These are phyloP conservation scores for Protea cynaroides DNA, from an alignment of 164 flowering plant genomes.

Conservation along the genomic window DNA sequence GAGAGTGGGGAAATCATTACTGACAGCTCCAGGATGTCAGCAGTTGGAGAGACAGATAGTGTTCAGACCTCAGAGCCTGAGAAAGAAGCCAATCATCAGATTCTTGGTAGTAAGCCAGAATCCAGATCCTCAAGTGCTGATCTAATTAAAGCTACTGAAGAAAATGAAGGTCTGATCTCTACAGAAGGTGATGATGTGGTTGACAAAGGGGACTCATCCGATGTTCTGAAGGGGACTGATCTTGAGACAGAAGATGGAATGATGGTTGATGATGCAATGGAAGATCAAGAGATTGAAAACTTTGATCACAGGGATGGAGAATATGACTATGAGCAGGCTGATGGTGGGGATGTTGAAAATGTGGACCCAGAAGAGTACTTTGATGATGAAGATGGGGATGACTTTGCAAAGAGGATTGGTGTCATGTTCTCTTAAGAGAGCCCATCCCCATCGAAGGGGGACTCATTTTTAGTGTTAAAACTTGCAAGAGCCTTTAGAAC, in stretches of 20 bases:
- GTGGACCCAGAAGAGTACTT: constrained; percentile 43
- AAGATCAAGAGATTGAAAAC: constrained; percentile 29
- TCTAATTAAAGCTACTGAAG: constrained; percentile 5
- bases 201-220: constrained; percentile 18
- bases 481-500: too few species aligned
- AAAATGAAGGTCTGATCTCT: constrained; percentile 10
- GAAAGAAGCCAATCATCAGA: constrained; percentile 14
- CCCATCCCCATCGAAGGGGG: background rate
- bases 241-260: constrained; percentile 38
- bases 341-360: constrained; percentile 62
- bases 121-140: constrained; percentile 9
- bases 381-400: constrained; percentile 76
- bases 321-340: constrained; percentile 45
- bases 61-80: background rate
- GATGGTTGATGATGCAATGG: constrained; percentile 17
- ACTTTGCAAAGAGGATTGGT: constrained; percentile 75
- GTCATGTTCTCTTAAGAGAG: constrained; percentile 27
- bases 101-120: constrained; percentile 17
- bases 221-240: constrained; percentile 18
- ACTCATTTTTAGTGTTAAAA: background rate
- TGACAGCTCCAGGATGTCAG: constrained; percentile 4
- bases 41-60: constrained; percentile 9
- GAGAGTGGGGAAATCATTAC: constrained; percentile 12
- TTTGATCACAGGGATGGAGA: constrained; percentile 52
- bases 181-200: constrained; percentile 16